phyloP scores from a whole-genome alignment of 2,329 filamentous ascomycete genomes.

The Davidsoniella eucalypti region DNA sequence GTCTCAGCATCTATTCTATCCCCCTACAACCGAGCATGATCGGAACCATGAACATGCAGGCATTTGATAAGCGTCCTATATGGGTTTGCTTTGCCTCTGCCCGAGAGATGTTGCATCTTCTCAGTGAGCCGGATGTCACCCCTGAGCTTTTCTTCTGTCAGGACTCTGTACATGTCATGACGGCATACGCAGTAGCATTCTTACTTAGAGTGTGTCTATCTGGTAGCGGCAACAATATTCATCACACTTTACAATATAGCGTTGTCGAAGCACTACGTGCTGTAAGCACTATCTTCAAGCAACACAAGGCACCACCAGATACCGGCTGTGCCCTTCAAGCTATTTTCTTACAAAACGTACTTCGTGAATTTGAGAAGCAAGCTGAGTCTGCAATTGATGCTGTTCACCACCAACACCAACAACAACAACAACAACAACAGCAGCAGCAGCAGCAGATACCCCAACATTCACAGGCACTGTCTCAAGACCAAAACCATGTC shows the following conservation, averaged over 20 bases:
- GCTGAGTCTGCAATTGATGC: neutral
- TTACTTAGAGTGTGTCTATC: constrained; percentile 19
- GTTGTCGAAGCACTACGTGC: constrained; percentile 14
- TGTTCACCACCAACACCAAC: neutral
- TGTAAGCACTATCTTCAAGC: constrained; percentile 16
- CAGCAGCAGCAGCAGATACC: too few relatives aligned
- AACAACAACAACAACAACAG: too few relatives aligned
- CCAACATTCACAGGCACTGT: neutral
- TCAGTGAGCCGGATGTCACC: constrained; percentile 16
- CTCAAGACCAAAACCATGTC: neutral
- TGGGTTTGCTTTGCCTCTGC: constrained; percentile 20
- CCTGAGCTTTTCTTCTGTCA: constrained; percentile 24
- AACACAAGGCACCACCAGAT: constrained; percentile 17
- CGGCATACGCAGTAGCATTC: constrained; percentile 25
- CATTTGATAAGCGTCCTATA: constrained; percentile 18
- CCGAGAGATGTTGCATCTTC: constrained; percentile 20
- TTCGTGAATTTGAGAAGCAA: constrained; percentile 10
- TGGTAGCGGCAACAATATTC: constrained; percentile 7
- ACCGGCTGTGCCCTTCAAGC: constrained; percentile 20
- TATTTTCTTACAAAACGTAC: constrained; percentile 16
- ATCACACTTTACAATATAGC: constrained; percentile 10
- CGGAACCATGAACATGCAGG: constrained; percentile 14
- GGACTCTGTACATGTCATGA: constrained; percentile 27
- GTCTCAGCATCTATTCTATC: constrained; percentile 23
- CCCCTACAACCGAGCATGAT: constrained; percentile 20